Conservation (phyloP, 2,329 filamentous ascomycete genomes). For the Leptographium flavum region DNA sequence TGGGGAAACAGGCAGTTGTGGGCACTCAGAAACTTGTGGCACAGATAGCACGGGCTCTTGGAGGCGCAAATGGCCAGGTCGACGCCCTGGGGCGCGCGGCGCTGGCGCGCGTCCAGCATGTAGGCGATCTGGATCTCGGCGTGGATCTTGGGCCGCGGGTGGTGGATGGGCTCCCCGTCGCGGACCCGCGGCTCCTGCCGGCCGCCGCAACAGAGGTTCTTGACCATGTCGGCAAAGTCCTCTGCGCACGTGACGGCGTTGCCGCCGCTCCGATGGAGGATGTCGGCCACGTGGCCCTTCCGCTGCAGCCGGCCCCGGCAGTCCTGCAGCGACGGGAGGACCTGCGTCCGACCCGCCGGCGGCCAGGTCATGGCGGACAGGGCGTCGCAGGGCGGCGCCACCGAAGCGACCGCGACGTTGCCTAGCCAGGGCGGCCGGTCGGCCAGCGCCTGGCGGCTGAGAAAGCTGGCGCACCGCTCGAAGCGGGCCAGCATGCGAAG, state of each 20-base stretch:
- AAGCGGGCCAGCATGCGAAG: conserved; percentile 24
- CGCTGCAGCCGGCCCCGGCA: too few species aligned
- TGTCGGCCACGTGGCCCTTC: too few species aligned
- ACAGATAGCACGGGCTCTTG: conserved; percentile 37
- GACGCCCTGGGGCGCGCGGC: conserved; percentile 9
- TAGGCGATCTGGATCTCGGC: conserved; percentile 35
- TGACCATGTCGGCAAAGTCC: too few species aligned
- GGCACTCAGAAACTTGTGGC: conserved; percentile 28
- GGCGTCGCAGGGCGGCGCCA: neutral
- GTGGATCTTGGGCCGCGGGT: conserved; percentile 23
- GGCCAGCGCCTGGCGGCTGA: conserved; percentile 18
- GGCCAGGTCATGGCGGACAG: neutral
- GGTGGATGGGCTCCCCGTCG: too few species aligned
- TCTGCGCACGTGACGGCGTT: too few species aligned
- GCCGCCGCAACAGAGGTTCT: too few species aligned
- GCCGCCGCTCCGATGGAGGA: too few species aligned
- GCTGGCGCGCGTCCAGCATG: conserved; percentile 17
- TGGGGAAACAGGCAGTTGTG: too few species aligned
- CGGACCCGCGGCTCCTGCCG: too few species aligned
- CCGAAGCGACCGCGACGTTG: conserved; percentile 12
- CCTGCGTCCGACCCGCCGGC: too few species aligned
- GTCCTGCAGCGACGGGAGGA: too few species aligned
- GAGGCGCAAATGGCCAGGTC: conserved; percentile 30
- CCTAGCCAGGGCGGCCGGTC: conserved; percentile 15
- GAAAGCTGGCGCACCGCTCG: conserved; percentile 17